phyloP scores from a whole-genome alignment of 2,329 filamentous ascomycete species.

The Alternaria brassicae region DNA sequence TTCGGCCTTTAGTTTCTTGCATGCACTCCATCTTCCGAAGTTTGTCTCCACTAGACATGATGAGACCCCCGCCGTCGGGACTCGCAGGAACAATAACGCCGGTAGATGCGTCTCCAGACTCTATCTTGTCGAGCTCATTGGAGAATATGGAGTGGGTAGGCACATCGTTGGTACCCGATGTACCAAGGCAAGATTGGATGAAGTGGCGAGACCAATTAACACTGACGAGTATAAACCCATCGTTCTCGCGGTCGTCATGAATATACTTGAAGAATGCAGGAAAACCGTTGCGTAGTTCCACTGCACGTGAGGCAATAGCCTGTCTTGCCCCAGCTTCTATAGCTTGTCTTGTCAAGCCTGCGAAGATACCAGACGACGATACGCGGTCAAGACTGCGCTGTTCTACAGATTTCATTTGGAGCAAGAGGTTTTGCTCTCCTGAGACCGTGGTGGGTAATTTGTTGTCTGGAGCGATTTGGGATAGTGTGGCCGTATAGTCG shows the following conservation, averaged over 20 bases:
- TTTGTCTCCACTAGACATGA: conserved; percentile 53
- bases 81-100: conserved; percentile 24
- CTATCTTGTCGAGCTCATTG: conserved; percentile 35
- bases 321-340: conserved; percentile 35
- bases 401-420: conserved; percentile 50
- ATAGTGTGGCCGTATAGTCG: conserved; percentile 49
- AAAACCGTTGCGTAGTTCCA: conserved; percentile 51
- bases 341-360: conserved; percentile 42
- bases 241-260: conserved; percentile 1
- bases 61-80: conserved; percentile 23
- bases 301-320: conserved; percentile 38
- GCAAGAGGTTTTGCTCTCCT: conserved; percentile 51
- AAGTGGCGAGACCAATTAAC: conserved; percentile 58
- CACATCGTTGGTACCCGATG: conserved; percentile 3
- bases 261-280: conserved; percentile 39
- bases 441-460: conserved; percentile 38
- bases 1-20: conserved; percentile 11
- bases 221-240: conserved; percentile 50
- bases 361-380: conserved; percentile 50
- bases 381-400: conserved; percentile 52
- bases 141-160: conserved; percentile 18
- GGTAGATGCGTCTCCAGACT: conserved; percentile 16
- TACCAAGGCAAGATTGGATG: conserved; percentile 43
- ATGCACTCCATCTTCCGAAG: conserved; percentile 32
- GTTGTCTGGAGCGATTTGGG: conserved; percentile 33